Evolutionary conservation across 371 early-diverging fungal species (phyloP).

Genomic region (Funneliformis caledonium): DNA sequence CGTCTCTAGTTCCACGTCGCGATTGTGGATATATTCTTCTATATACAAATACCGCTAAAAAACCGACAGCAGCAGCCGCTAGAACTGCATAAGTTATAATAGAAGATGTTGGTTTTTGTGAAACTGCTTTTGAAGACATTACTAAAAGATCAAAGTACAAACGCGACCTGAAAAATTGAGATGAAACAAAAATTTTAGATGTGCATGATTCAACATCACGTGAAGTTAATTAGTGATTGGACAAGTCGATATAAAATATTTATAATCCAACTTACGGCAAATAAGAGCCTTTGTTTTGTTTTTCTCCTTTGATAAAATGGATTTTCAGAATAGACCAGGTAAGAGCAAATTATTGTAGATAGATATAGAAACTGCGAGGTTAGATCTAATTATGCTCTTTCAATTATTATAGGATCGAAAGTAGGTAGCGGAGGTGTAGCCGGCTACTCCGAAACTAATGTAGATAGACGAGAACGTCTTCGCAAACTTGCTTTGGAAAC

Average conservation of each 20-base stretch:
- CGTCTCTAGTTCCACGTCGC: not conserved
- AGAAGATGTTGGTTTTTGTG: not conserved
- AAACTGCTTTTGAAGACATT: not conserved
- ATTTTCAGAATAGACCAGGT: conserved; percentile 39
- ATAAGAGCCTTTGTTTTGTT: not conserved
- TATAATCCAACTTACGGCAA: too few species aligned
- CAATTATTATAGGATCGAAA: conserved; percentile 72
- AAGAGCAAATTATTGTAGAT: not conserved
- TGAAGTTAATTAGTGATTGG: too few species aligned
- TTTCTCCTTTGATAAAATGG: not conserved
- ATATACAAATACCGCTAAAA: conserved; percentile 2
- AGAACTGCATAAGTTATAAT: conserved; percentile 7
- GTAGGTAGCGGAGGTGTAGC: conserved; percentile 92
- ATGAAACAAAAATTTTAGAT: not conserved
- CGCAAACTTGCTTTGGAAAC: conserved; percentile 96
- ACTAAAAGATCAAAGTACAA: not conserved
- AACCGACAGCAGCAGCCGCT: conserved; percentile 26
- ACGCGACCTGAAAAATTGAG: not conserved
- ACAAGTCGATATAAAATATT: too few species aligned
- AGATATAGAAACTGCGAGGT: not conserved
- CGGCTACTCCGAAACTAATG: conserved; percentile 83
- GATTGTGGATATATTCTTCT: not conserved
- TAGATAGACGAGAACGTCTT: conserved; percentile 94
- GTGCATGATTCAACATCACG: too few species aligned
- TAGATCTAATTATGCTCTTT: not conserved